Evolutionary conservation across 306 rosid genomes (phyloP).

Genomic region (Lagenaria siceraria): DNA sequence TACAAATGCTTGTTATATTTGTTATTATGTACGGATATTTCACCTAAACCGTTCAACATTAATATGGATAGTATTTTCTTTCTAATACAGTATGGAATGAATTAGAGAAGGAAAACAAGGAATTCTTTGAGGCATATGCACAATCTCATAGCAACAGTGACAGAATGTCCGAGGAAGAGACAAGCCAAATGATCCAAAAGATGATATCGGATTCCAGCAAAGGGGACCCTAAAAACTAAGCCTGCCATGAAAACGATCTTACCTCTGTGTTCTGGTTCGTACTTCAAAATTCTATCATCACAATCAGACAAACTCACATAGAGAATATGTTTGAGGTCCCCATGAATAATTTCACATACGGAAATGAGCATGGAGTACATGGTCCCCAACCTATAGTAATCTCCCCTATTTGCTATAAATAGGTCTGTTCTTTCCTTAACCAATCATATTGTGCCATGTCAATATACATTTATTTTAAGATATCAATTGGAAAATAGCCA

Average conservation of each 20-base stretch:
- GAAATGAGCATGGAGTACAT: not conserved
- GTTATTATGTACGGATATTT: not conserved
- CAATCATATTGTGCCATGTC: not conserved
- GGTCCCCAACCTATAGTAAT: not conserved
- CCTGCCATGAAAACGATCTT: conserved; percentile 4
- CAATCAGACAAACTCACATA: not conserved
- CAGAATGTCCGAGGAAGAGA: conserved; percentile 81
- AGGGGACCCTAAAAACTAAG: conserved; percentile 24
- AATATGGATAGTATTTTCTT: too few species aligned
- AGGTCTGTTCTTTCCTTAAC: not conserved
- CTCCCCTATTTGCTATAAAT: not conserved
- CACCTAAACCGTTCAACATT: not conserved
- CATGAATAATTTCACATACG: not conserved
- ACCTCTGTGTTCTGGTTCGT: not conserved
- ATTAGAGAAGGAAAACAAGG: conserved; percentile 83
- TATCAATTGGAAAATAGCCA: not conserved
- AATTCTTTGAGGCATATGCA: conserved; percentile 63
- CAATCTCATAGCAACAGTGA: conserved; percentile 49
- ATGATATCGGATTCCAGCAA: conserved; percentile 37
- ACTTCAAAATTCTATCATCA: not conserved
- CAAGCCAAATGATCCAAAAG: conserved; percentile 66
- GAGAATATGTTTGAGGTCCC: not conserved
- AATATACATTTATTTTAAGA: not conserved
- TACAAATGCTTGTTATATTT: not conserved
- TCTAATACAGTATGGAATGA: conserved; percentile 73